phyloP scores from a whole-genome alignment of 306 rosid species.

The Ormosia emarginata region DNA sequence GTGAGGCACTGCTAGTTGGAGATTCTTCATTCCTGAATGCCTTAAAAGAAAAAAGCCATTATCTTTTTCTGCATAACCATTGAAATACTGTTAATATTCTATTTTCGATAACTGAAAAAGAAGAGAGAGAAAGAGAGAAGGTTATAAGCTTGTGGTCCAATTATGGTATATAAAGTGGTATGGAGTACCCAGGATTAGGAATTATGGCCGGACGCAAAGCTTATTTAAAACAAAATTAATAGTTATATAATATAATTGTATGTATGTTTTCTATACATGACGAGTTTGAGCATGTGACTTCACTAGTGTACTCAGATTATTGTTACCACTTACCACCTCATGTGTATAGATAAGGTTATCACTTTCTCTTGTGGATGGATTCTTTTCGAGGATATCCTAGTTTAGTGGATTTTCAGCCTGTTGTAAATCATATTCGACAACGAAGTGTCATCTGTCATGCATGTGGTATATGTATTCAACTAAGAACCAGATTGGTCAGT shows the following conservation, averaged over 20 bases:
- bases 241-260: background rate
- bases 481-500: no score
- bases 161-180: constrained; percentile 32
- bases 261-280: background rate
- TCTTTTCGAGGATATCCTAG: background rate
- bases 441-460: no score
- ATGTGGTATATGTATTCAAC: no score
- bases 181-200: constrained; percentile 34
- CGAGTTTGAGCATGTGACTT: constrained; percentile 16
- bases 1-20: no score
- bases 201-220: constrained; percentile 25
- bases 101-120: constrained; percentile 6
- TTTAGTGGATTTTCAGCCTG: constrained; percentile 18
- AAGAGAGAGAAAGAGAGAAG: no score
- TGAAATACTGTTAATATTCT: constrained; percentile 3
- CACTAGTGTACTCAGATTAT: constrained; percentile 10
- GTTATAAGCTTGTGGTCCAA: constrained; percentile 58
- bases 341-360: background rate
- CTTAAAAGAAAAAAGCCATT: background rate
- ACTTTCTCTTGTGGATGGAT: constrained; percentile 16
- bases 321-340: background rate
- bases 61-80: background rate
- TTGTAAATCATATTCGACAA: no score
- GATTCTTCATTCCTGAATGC: background rate
- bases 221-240: constrained; percentile 23